Percentiles rank a stretch among this genome's conserved stretches.
Evolutionary conservation across 768 basidiomycete species (phyloP).

Genomic region (Podaxis rugospora): DNA sequence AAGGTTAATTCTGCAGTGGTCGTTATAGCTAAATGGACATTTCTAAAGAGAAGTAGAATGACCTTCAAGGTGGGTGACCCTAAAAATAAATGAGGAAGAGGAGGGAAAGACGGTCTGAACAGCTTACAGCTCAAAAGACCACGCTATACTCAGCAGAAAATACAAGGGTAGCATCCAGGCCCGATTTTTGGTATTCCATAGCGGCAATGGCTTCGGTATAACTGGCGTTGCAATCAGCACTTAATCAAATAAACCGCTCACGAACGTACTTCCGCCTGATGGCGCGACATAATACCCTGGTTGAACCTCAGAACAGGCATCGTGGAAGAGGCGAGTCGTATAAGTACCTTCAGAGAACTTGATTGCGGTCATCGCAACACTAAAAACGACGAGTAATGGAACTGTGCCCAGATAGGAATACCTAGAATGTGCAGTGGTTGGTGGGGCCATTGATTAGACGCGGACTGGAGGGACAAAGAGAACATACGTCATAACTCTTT

Average conservation of each 20-base stretch:
- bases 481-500: conserved; percentile 82
- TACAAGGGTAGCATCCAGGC: conserved; percentile 65
- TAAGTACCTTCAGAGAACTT: conserved; percentile 71
- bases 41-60: conserved; percentile 1
- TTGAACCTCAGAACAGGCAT: neutral
- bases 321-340: neutral
- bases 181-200: conserved; percentile 43
- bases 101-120: neutral
- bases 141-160: conserved; percentile 66
- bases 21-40: neutral
- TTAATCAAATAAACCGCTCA: neutral
- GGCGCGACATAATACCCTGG: conserved; percentile 36
- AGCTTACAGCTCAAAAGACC: conserved; percentile 75
- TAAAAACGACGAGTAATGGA: conserved; percentile 61
- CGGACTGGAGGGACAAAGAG: neutral
- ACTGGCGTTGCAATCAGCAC: conserved; percentile 30
- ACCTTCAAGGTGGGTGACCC: conserved; percentile 83
- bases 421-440: conserved; percentile 28
- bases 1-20: conserved; percentile 60
- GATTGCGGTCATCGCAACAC: conserved; percentile 53
- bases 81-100: conserved; percentile 20
- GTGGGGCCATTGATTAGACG: conserved; percentile 13
- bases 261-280: conserved; percentile 28
- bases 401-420: conserved; percentile 79
- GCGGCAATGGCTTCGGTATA: conserved; percentile 48